Evolutionary conservation across 2,329 filamentous ascomycete species (phyloP).

Genomic region (Phialophora expanda): DNA sequence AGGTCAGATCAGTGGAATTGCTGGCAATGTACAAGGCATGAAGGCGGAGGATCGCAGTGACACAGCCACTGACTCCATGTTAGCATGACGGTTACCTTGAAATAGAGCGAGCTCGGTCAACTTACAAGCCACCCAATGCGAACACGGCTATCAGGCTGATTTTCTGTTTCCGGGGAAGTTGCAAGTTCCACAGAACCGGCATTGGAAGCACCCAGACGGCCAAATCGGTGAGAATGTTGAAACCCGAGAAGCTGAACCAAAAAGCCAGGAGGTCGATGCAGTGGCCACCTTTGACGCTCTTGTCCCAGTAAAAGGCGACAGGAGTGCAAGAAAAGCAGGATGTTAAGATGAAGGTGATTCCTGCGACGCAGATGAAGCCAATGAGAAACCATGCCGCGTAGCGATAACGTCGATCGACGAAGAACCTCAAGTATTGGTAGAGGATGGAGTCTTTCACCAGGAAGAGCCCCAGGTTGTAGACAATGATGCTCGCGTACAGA

Average conservation of each 20-base stretch:
- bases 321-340: slow-evolving; percentile 51
- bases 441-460: slow-evolving; percentile 45
- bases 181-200: slow-evolving; percentile 52
- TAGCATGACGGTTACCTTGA: slow-evolving; percentile 6
- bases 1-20: slow-evolving; percentile 45
- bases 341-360: slow-evolving; percentile 22
- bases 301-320: slow-evolving; percentile 49
- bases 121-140: slow-evolving; percentile 54
- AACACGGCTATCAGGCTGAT: slow-evolving; percentile 56
- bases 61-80: slow-evolving; percentile 44
- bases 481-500: slow-evolving; percentile 39
- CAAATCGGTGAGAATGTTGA: slow-evolving; percentile 67
- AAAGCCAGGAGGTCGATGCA: slow-evolving; percentile 58
- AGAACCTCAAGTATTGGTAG: slow-evolving; percentile 44
- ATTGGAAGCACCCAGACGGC: slow-evolving; percentile 60
- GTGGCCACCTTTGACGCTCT: slow-evolving; percentile 42
- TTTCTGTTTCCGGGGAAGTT: slow-evolving; percentile 56
- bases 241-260: slow-evolving; percentile 60
- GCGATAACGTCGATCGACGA: slow-evolving; percentile 33
- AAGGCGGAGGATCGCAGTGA: slow-evolving; percentile 56
- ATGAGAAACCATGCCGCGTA: slow-evolving; percentile 25
- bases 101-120: background rate
- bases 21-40: slow-evolving; percentile 54
- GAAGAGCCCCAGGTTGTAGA: slow-evolving; percentile 45
- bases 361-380: slow-evolving; percentile 21